A percentile compares a stretch with the other conserved stretches of the same genome.
These are phyloP conservation scores for Yamadazyma mexicana DNA, from an alignment of 1,139 yeast species.

Conservation along the genomic window DNA sequence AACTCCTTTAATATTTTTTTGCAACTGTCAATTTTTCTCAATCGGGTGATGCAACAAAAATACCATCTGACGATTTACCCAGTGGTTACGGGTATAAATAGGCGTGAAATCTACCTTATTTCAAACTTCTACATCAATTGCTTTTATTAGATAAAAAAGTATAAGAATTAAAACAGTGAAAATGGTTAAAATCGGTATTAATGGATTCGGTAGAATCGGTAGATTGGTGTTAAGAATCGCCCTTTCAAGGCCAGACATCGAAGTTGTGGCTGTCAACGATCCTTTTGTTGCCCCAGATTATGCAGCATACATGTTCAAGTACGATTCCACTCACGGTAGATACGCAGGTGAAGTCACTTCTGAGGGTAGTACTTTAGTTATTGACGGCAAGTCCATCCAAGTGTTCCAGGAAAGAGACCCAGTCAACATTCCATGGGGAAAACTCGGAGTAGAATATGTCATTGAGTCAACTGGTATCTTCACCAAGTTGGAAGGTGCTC, in stretches of 20 bases:
- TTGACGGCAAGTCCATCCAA: slow-evolving; percentile 60
- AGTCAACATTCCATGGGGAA: slow-evolving; percentile 70
- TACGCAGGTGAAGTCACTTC: slow-evolving; percentile 58
- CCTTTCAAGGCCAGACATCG: slow-evolving; percentile 57
- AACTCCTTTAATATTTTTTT: not conserved
- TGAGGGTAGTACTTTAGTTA: slow-evolving; percentile 49
- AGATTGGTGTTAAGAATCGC: slow-evolving; percentile 77
- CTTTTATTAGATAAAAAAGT: not conserved
- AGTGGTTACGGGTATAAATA: not conserved
- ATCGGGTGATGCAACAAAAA: not conserved
- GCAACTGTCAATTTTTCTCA: not conserved
- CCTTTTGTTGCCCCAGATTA: slow-evolving; percentile 73
- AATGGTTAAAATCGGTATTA: slow-evolving; percentile 52
- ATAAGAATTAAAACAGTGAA: slow-evolving; percentile 1
- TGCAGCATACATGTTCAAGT: slow-evolving; percentile 79
- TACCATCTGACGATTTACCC: not conserved
- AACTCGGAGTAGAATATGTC: slow-evolving; percentile 63
- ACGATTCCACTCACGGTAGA: slow-evolving; percentile 76
- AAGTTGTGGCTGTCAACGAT: slow-evolving; percentile 72
- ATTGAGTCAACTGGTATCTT: slow-evolving; percentile 82
- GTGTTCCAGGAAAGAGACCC: slow-evolving; percentile 74
- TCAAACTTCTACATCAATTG: not conserved
- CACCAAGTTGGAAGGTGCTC: slow-evolving; percentile 68
- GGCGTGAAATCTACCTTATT: not conserved
- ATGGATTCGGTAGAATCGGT: slow-evolving; percentile 81